Percentiles rank a stretch among this genome's conserved stretches.
Evolutionary conservation across 1,284 basidiomycete species (phyloP).

Genomic region (Athelia sp.): DNA sequence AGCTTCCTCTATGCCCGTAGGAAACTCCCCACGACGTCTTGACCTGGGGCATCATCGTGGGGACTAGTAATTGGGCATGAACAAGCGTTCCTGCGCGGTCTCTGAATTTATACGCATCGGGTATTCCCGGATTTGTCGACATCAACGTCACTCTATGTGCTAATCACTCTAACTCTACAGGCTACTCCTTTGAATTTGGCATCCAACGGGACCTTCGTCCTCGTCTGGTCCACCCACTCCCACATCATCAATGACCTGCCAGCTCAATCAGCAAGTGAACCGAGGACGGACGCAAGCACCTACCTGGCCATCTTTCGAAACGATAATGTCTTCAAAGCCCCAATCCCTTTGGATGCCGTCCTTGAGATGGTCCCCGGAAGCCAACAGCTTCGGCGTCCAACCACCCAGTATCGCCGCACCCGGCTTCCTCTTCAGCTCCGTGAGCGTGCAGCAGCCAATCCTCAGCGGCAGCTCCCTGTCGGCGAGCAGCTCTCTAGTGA

Average conservation of each 20-base stretch:
- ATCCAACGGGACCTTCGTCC: constrained; percentile 48
- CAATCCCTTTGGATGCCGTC: constrained; percentile 67
- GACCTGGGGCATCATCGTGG: constrained; percentile 4
- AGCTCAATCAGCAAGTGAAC: not conserved
- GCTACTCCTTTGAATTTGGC: constrained; percentile 30
- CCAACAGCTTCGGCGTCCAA: constrained; percentile 46
- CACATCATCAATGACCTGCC: constrained; percentile 56
- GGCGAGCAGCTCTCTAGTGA: constrained; percentile 57
- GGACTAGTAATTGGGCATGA: constrained; percentile 15
- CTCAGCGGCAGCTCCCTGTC: constrained; percentile 46
- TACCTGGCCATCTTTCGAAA: constrained; percentile 41
- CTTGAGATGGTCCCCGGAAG: constrained; percentile 53
- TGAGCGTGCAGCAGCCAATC: constrained; percentile 68
- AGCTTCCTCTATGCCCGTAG: constrained; percentile 13
- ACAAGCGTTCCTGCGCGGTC: not conserved
- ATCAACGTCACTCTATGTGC: too few species aligned
- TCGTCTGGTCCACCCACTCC: constrained; percentile 65
- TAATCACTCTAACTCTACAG: too few species aligned
- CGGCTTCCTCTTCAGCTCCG: constrained; percentile 36
- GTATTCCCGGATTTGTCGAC: too few species aligned
- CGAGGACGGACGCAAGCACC: constrained; percentile 6
- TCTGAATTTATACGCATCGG: too few species aligned
- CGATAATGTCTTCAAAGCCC: constrained; percentile 72
- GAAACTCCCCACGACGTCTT: constrained; percentile 13
- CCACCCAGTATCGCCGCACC: constrained; percentile 26